Evolutionary conservation across 2,329 filamentous ascomycete genomes (phyloP), one percentile per base, ranked within the genome.

Genomic region (Pseudogymnoascus sp.): DNA sequence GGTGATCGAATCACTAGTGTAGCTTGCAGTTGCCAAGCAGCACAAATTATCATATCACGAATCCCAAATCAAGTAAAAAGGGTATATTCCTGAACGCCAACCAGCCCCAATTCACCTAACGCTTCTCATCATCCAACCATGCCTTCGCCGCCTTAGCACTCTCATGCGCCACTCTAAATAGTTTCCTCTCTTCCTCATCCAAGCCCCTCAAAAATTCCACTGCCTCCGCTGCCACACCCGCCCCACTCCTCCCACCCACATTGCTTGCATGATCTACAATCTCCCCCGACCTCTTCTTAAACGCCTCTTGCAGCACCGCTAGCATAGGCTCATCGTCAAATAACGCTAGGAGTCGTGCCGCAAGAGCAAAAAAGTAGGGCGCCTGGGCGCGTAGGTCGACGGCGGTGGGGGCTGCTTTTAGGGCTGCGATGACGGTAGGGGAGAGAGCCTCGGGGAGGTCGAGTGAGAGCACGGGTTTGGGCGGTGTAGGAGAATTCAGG

Each of bases 191-290:
- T 75, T 87, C 92, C 78, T 97, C 93, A 71, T 97, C 95, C 62
- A 99, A 75, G 0, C 93, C 92, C 31, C 90, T 82, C 69, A 97
- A 78, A 69, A 97, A 97, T 68, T 97, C 93, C 18, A 84, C 83
- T 64, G 89, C 89, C 68, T 88, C 84, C 9, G 85, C 86, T 65
- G 88, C 85, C 69, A 88, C 87, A 45, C 88, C 79, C 64, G 88
- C 88, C 25, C 89, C 85, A 68, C 88, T 84, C 70, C 88, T 86
- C 12, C 88, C 88, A 8, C 88, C 86, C 3, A 89, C 88, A 75
- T 96, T 96, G 68, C 93, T 86, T 2, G 93, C 93, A 73, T 96
- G 91, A 72, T 97, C 85, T 5, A 90, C 90, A 60, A 97, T 90
- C 66, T 96, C 91, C 1, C 85, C 83, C 0, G 92, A 90, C 58